phyloP scores from a whole-genome alignment of 2,329 filamentous ascomycete species.

The Tothia fuscella region DNA sequence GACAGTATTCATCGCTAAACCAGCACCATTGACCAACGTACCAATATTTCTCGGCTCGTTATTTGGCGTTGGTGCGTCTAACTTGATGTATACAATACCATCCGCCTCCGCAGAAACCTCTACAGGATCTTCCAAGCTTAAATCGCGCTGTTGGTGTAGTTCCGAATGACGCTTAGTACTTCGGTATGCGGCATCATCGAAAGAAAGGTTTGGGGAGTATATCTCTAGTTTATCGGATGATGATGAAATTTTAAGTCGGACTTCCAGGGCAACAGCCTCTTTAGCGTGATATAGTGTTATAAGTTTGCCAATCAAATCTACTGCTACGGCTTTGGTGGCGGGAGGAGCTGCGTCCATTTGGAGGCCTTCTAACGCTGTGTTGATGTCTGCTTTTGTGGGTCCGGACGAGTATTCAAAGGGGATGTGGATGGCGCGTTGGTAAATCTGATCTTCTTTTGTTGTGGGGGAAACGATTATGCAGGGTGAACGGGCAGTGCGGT shows the following conservation, averaged over 20 bases:
- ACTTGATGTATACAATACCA: constrained; percentile 69
- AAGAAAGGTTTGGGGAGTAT: constrained; percentile 45
- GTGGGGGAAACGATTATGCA: constrained; percentile 51
- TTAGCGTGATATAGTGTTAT: constrained; percentile 49
- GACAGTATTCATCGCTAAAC: constrained; percentile 82
- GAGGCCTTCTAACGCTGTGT: constrained; percentile 39
- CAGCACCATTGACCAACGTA: constrained; percentile 79
- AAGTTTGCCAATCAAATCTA: constrained; percentile 41
- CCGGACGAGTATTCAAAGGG: constrained; percentile 48
- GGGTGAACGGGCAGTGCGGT: constrained; percentile 49
- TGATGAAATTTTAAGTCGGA: constrained; percentile 30
- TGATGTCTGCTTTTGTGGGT: constrained; percentile 26
- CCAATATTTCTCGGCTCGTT: constrained; percentile 45
- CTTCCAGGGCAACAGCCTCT: constrained; percentile 50
- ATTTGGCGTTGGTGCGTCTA: constrained; percentile 18
- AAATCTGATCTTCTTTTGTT: constrained; percentile 21
- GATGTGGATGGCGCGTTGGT: constrained; percentile 39
- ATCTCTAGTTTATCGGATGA: constrained; percentile 34
- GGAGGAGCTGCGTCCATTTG: constrained; percentile 37
- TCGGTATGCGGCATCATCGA: constrained; percentile 58
- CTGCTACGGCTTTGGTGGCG: constrained; percentile 32
- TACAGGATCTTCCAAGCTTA: constrained; percentile 37
- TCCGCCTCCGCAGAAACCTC: constrained; percentile 53
- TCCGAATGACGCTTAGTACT: constrained; percentile 48
- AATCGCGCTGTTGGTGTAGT: constrained; percentile 46